Evolutionary conservation across 257 asterid species (phyloP).

Genomic region (Solanum paucissectum): DNA sequence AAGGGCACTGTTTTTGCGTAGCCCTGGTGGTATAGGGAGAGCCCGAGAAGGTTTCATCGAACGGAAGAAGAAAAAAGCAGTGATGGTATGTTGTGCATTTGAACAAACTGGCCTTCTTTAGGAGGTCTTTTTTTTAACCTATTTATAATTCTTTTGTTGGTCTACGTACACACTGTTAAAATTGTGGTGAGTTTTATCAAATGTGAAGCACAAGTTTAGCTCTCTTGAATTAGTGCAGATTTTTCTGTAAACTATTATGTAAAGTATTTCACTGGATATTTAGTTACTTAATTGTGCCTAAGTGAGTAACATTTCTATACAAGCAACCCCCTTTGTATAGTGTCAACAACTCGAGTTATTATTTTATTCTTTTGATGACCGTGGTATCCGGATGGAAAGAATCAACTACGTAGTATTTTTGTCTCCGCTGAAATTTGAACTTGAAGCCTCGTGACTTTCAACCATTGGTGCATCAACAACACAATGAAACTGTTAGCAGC

Average conservation of each 20-base stretch:
- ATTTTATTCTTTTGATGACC: no score
- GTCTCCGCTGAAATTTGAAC: not conserved
- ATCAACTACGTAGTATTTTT: no score
- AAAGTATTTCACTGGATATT: not conserved
- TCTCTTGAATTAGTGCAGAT: not conserved
- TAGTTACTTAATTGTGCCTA: not conserved
- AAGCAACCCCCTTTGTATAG: not conserved
- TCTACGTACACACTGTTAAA: not conserved
- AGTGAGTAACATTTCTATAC: not conserved
- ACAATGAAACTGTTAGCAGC: no score
- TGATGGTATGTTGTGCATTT: not conserved
- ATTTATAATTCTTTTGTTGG: not conserved
- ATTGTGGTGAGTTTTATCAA: not conserved
- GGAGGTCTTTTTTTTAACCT: not conserved
- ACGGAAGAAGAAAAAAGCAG: not conserved
- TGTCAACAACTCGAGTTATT: not conserved
- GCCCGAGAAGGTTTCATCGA: not conserved
- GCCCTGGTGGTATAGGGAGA: not conserved
- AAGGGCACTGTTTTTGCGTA: not conserved
- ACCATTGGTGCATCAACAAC: no score
- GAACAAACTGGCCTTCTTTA: not conserved
- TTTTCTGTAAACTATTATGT: not conserved
- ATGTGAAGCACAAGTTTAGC: not conserved
- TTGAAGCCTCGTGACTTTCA: no score
- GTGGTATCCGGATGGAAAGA: not conserved